A percentile compares a stretch with the other conserved stretches of the same genome.
Conservation (phyloP, 148 eudicot species). For the Dysphania ambrosioides region DNA sequence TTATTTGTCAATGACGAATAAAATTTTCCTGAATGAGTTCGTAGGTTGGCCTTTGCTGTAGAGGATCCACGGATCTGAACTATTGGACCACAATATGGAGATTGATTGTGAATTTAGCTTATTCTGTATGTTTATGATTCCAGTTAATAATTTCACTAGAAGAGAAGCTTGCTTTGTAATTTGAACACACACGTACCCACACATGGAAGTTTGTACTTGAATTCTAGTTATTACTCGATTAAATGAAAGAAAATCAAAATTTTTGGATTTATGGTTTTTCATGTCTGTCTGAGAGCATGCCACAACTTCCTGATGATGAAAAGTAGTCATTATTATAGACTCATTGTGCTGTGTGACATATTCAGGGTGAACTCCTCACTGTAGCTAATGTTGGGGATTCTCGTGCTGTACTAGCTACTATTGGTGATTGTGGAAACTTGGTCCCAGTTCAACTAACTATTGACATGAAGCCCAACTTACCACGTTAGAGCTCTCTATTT, state of each 20-base stretch:
- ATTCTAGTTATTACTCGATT: too few species aligned
- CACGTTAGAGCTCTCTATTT: constrained; percentile 45
- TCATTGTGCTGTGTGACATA: constrained; percentile 12
- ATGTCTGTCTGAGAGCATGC: neutral
- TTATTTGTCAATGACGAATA: neutral
- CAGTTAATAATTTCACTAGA: too few species aligned
- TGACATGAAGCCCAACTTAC: constrained; percentile 75
- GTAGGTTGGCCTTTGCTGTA: neutral
- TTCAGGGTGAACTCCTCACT: constrained; percentile 55
- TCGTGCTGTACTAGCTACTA: constrained; percentile 71
- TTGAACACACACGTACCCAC: too few species aligned
- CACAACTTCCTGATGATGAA: neutral
- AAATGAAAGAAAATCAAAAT: too few species aligned
- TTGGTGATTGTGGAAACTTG: constrained; percentile 48
- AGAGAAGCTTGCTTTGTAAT: neutral
- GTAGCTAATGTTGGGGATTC: constrained; percentile 82
- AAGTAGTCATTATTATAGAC: constrained; percentile 16
- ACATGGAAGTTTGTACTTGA: too few species aligned
- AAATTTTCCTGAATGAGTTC: neutral
- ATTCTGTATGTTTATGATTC: neutral
- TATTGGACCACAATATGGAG: neutral
- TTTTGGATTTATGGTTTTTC: neutral
- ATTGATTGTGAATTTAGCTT: neutral
- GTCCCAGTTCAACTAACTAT: constrained; percentile 66
- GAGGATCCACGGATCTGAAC: neutral